These are phyloP conservation scores for Xylaria bambusicola DNA, from an alignment of 495 filamentous ascomycete genomes.

Conservation along the genomic window DNA sequence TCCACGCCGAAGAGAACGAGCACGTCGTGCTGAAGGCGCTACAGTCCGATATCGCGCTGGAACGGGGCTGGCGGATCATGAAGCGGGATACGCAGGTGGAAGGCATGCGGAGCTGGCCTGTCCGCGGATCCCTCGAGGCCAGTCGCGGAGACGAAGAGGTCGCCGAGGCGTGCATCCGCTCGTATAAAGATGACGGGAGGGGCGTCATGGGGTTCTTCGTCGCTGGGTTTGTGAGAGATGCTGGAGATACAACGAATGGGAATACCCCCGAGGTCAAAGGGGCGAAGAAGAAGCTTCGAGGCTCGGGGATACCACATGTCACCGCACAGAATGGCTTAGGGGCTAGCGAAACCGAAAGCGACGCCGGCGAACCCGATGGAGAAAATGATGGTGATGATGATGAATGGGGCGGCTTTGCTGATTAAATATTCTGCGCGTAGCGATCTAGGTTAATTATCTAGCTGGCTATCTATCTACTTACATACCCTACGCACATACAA, in stretches of 20 bases:
- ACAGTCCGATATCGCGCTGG: conserved; percentile 60
- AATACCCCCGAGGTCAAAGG: too few species aligned
- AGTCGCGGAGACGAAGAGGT: conserved; percentile 35
- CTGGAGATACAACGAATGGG: conserved; percentile 3
- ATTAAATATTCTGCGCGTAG: too few species aligned
- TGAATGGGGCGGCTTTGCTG: conserved; percentile 53
- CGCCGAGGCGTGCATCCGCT: conserved; percentile 77
- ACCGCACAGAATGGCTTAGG: not conserved
- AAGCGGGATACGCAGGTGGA: conserved; percentile 67
- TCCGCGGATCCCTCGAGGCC: conserved; percentile 61
- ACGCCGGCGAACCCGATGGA: conserved; percentile 12
- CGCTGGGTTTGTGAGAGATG: conserved; percentile 40
- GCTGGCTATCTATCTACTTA: too few species aligned
- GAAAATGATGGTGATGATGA: conserved; percentile 25
- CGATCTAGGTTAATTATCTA: too few species aligned
- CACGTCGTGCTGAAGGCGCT: conserved; percentile 73
- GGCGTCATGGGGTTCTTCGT: conserved; percentile 57
- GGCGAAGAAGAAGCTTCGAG: not conserved
- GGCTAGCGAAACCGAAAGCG: not conserved
- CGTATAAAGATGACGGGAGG: conserved; percentile 74
- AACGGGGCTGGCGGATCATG: conserved; percentile 75
- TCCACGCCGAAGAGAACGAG: conserved; percentile 87
- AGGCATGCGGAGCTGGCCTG: conserved; percentile 70
- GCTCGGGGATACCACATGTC: not conserved
- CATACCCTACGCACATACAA: too few species aligned